phyloP scores from a whole-genome alignment of 2,329 filamentous ascomycete species.

The Trichoderma gracile region DNA sequence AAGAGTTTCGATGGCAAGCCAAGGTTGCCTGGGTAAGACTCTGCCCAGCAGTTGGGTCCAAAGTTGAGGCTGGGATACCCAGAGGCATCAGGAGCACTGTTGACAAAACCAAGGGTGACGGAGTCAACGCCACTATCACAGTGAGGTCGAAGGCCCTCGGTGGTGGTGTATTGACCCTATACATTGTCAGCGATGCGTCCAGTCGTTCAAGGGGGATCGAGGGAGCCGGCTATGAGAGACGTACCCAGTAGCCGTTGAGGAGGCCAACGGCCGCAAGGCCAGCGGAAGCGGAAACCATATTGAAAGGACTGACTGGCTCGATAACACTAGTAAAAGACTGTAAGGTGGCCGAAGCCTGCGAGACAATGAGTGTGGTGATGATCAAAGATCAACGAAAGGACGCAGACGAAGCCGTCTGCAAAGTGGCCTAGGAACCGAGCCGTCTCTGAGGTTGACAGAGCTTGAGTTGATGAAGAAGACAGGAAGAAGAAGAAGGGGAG shows the following conservation, averaged over 20 bases:
- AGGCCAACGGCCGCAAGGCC: conserved; percentile 34
- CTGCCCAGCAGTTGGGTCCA: conserved; percentile 41
- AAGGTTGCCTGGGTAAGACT: conserved; percentile 31
- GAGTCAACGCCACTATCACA: conserved; percentile 43
- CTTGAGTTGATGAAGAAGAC: conserved; percentile 31
- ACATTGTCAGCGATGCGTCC: conserved; percentile 1
- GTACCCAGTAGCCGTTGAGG: conserved; percentile 47
- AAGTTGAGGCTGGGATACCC: conserved; percentile 45
- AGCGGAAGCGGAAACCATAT: conserved; percentile 33
- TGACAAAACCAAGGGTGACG: conserved; percentile 44
- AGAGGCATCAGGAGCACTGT: conserved; percentile 38
- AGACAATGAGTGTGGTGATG: conserved; percentile 27
- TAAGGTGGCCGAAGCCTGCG: conserved; percentile 38
- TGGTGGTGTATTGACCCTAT: conserved; percentile 40
- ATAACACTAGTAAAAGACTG: conserved; percentile 35
- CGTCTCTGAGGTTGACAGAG: conserved; percentile 35
- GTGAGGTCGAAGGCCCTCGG: conserved; percentile 38
- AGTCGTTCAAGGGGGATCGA: not conserved
- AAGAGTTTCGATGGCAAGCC: conserved; percentile 37
- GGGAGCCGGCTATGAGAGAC: conserved; percentile 17
- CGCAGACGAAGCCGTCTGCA: conserved; percentile 43
- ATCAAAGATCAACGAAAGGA: conserved; percentile 43
- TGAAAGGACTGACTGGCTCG: conserved; percentile 23
- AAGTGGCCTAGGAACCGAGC: conserved; percentile 35
- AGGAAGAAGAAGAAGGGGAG: conserved; percentile 21